Percentiles rank a stretch among this genome's conserved stretches.
These are phyloP conservation scores for Monosporascus ibericus DNA, from an alignment of 2,329 filamentous ascomycete genomes.

Conservation along the genomic window DNA sequence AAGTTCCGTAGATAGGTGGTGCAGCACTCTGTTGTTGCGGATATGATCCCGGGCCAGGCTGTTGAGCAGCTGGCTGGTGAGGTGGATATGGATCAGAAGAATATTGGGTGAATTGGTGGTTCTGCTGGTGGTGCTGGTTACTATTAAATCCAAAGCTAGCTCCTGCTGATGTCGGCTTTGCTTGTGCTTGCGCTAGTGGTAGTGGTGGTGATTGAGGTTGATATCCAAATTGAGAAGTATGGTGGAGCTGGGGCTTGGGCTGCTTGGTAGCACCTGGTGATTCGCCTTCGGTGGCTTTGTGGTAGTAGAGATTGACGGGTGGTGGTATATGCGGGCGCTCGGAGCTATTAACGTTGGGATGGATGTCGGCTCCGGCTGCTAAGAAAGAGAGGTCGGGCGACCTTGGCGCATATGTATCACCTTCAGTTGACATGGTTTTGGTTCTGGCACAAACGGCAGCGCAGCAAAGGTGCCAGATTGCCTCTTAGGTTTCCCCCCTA, in stretches of 20 bases:
- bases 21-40: constrained; percentile 3
- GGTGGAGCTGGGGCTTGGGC: constrained; percentile 14
- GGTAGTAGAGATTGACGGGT: constrained; percentile 22
- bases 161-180: neutral
- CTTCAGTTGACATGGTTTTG: constrained; percentile 40
- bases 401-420: constrained; percentile 49
- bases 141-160: constrained; percentile 4
- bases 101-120: constrained; percentile 9
- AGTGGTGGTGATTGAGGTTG: constrained; percentile 4
- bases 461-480: constrained; percentile 3
- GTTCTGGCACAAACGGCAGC: constrained; percentile 14
- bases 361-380: constrained; percentile 32
- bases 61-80: constrained; percentile 18
- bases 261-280: constrained; percentile 14
- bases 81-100: constrained; percentile 8
- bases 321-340: constrained; percentile 18
- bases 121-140: constrained; percentile 14
- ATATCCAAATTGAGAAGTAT: constrained; percentile 19
- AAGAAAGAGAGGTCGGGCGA: constrained; percentile 55
- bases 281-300: constrained; percentile 3
- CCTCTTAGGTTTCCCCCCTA: neutral
- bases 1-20: neutral
- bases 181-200: neutral
- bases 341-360: constrained; percentile 16
- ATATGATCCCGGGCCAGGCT: constrained; percentile 12